Base-by-base conservation (phyloP, 768 basidiomycete species). In the Leccinum uliginosum region DNA sequence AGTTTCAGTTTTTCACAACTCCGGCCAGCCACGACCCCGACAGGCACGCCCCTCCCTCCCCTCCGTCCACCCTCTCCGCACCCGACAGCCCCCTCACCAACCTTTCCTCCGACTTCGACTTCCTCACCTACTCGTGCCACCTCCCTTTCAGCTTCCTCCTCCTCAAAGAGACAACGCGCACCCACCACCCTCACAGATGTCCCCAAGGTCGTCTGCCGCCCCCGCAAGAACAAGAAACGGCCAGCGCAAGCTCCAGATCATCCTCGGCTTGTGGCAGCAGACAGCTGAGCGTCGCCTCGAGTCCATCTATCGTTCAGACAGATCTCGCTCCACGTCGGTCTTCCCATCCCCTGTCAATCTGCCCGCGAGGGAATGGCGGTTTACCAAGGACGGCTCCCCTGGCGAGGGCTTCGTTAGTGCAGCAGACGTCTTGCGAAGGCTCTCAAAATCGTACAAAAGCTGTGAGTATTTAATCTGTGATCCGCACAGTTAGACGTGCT, bases 361-460 rank as follows among this genome's bases (percentile, higher is more conserved):
- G 1, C 75, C 75, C 32, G 66, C 67, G 4, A 58, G 64, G 34
- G 75, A 76, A 12, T 64, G 74, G 50, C 87, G 87, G 82, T 75
- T 75, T 9, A 67, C 75, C 21, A 80, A 83, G 46, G 76, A 81
- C 52, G 85, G 83, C 1, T 70, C 71, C 21, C 80, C 82, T 1
- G 83, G 82, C 6, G 67, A 73, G 1, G 73, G 64, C 1, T 81
- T 85, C 63, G 68, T 84, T 48, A 87, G 84, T 69, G 87, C 84
- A 14, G 87, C 86, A 65, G 70, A 71, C 19, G 86, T 87, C 7
- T 86, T 92, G 11, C 76, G 74, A 60, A 68, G 74, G 34, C 74
- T 91, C 2, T 80, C 85, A 71, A 86, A 82, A 63, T 78, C 80
- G 0, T 91, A 91, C 63, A 86, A 86, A 71, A 70, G 76, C 52